These are phyloP conservation scores for Lasiodiplodia citricola DNA, from an alignment of 2,329 filamentous ascomycete species.

Conservation along the genomic window DNA sequence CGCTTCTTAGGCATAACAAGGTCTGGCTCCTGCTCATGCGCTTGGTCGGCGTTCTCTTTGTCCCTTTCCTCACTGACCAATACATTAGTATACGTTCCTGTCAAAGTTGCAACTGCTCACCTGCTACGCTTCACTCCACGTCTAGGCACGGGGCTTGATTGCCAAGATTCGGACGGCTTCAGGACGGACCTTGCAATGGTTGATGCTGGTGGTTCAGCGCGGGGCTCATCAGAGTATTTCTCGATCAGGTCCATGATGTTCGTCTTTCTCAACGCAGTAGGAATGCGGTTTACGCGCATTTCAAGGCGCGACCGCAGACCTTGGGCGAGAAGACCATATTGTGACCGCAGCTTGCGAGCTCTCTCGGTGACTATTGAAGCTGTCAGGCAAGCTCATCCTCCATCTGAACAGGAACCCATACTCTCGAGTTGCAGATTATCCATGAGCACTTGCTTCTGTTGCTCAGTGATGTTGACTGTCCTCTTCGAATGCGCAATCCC, in stretches of 20 bases:
- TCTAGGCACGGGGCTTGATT: slow-evolving; percentile 22
- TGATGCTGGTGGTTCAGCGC: slow-evolving; percentile 24
- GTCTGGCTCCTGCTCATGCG: slow-evolving; percentile 72
- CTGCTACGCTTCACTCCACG: slow-evolving; percentile 23
- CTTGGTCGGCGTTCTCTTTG: slow-evolving; percentile 69
- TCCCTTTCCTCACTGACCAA: slow-evolving; percentile 12
- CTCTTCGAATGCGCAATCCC: slow-evolving; percentile 26
- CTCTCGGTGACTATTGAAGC: slow-evolving; percentile 75
- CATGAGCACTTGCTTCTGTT: slow-evolving; percentile 84
- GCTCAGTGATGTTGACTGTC: slow-evolving; percentile 39
- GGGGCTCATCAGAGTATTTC: slow-evolving; percentile 49
- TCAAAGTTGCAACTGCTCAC: neutral
- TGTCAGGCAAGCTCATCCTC: slow-evolving; percentile 12
- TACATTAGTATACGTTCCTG: neutral
- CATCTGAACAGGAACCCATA: slow-evolving; percentile 47
- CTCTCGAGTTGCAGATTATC: slow-evolving; percentile 90
- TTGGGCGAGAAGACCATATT: slow-evolving; percentile 87
- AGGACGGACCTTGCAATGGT: slow-evolving; percentile 1
- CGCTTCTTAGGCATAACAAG: slow-evolving; percentile 74
- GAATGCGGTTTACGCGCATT: slow-evolving; percentile 91
- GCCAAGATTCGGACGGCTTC: slow-evolving; percentile 11
- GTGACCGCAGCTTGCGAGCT: slow-evolving; percentile 83
- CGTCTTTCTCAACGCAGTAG: slow-evolving; percentile 74
- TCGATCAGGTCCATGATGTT: slow-evolving; percentile 82
- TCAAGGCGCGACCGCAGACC: slow-evolving; percentile 85